phyloP scores from a whole-genome alignment of 2,329 filamentous ascomycete genomes.

The Colletotrichum sp. region DNA sequence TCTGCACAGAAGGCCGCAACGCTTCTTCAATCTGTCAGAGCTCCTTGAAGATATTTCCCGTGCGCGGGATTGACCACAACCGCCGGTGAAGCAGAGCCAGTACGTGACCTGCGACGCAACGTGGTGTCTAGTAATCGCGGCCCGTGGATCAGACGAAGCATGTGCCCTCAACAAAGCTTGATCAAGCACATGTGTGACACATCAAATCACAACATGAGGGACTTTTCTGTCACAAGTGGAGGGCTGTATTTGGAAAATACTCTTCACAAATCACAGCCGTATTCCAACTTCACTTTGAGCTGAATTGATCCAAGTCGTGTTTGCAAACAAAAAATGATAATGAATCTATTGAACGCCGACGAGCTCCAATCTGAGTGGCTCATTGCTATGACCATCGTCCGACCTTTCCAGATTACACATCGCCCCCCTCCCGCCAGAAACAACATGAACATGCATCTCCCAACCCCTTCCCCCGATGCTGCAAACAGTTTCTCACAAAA shows the following conservation, averaged over 20 bases:
- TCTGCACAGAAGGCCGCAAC: background rate
- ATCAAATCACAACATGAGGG: background rate
- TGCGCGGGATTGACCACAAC: background rate
- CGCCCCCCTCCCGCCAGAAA: background rate
- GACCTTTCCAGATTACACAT: background rate
- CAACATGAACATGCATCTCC: background rate
- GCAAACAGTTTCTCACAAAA: background rate
- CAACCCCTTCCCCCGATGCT: background rate
- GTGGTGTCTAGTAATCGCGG: background rate
- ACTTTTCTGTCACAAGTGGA: background rate
- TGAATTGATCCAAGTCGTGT: background rate
- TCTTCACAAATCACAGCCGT: background rate
- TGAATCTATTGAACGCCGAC: background rate
- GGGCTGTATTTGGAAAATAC: fast-evolving
- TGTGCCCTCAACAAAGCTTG: background rate
- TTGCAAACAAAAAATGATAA: background rate
- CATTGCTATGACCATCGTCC: constrained; percentile 7
- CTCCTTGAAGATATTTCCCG: background rate
- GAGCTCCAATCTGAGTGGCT: constrained; percentile 13
- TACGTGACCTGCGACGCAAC: background rate
- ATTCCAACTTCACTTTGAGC: fast-evolving
- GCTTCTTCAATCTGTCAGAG: background rate
- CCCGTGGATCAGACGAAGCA: constrained; percentile 7
- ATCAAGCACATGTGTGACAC: background rate
- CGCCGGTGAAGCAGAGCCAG: background rate